A percentile compares a stretch with the other conserved stretches of the same genome.
Evolutionary conservation across 2,329 filamentous ascomycete species (phyloP).

Genomic region (Sclerotinia subarctica): DNA sequence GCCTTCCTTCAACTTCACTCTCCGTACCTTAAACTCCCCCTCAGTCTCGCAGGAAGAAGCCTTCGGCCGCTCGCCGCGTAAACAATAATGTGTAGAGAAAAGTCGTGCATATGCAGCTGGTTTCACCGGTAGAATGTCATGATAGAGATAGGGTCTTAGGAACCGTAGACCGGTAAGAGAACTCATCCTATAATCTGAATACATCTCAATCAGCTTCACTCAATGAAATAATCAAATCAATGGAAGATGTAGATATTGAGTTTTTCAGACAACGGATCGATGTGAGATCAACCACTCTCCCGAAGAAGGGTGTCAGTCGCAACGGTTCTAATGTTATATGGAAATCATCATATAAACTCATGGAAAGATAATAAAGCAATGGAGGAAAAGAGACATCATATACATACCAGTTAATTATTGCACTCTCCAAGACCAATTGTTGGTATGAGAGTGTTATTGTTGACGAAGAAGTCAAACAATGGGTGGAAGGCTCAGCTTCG

Average conservation of each 20-base stretch:
- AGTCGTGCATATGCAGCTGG: constrained; percentile 47
- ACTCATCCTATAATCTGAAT: constrained; percentile 44
- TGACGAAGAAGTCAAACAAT: neutral
- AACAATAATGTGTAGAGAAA: constrained; percentile 40
- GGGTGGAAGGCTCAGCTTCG: neutral
- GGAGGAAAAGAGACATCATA: neutral
- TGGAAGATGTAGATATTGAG: constrained; percentile 15
- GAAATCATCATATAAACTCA: constrained; percentile 47
- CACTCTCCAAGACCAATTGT: constrained; percentile 4
- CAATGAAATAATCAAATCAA: constrained; percentile 18
- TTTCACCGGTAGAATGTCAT: constrained; percentile 31
- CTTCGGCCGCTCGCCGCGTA: neutral
- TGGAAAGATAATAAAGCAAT: neutral
- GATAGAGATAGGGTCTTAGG: constrained; percentile 54
- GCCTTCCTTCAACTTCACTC: neutral
- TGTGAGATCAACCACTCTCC: constrained; percentile 51
- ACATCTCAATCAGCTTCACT: constrained; percentile 21
- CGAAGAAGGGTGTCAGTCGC: constrained; percentile 50
- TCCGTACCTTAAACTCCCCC: neutral
- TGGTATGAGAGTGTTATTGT: constrained; percentile 14
- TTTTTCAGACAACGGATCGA: constrained; percentile 46
- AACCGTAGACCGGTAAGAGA: constrained; percentile 47
- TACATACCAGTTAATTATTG: neutral
- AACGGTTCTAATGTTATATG: constrained; percentile 55
- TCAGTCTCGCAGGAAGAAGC: neutral